Evolutionary conservation across 768 basidiomycete genomes (phyloP).

Genomic region (Amanita exitialis): DNA sequence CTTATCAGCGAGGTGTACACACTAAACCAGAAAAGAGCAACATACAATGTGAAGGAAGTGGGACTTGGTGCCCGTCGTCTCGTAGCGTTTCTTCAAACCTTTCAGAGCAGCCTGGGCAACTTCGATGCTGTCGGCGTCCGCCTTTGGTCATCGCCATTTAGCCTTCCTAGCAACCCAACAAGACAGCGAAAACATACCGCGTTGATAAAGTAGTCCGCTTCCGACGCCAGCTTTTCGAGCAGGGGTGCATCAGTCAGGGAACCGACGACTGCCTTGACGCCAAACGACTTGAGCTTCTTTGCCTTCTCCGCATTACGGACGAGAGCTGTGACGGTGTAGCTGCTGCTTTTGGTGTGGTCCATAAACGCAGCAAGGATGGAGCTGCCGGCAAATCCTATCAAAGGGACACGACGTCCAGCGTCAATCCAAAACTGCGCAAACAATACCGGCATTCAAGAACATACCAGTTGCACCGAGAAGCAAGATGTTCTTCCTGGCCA

Average conservation of each 20-base stretch:
- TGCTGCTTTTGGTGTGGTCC: slow-evolving; percentile 20
- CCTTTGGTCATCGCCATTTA: slow-evolving; percentile 12
- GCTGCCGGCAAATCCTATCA: slow-evolving; percentile 40
- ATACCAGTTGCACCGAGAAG: no score
- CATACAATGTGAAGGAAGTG: slow-evolving; percentile 56
- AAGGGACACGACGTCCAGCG: no score
- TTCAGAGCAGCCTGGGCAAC: slow-evolving; percentile 36
- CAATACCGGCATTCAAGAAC: no score
- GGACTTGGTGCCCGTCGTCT: slow-evolving; percentile 29
- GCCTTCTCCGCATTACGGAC: slow-evolving; percentile 37
- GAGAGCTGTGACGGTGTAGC: slow-evolving; percentile 32
- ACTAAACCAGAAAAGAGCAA: neutral
- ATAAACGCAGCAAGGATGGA: slow-evolving; percentile 32
- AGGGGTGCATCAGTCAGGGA: slow-evolving; percentile 32
- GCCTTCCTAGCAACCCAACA: neutral
- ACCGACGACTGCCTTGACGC: slow-evolving; percentile 31
- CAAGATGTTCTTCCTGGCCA: no score
- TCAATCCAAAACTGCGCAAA: no score
- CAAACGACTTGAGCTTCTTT: slow-evolving; percentile 25
- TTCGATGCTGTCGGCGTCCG: slow-evolving; percentile 32
- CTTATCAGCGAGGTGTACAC: neutral
- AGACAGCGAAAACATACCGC: neutral
- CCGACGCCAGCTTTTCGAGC: slow-evolving; percentile 32
- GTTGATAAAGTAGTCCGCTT: slow-evolving; percentile 32
- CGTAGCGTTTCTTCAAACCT: slow-evolving; percentile 41